Conservation (phyloP, 441 rosid species). For the Kokia cookei region DNA sequence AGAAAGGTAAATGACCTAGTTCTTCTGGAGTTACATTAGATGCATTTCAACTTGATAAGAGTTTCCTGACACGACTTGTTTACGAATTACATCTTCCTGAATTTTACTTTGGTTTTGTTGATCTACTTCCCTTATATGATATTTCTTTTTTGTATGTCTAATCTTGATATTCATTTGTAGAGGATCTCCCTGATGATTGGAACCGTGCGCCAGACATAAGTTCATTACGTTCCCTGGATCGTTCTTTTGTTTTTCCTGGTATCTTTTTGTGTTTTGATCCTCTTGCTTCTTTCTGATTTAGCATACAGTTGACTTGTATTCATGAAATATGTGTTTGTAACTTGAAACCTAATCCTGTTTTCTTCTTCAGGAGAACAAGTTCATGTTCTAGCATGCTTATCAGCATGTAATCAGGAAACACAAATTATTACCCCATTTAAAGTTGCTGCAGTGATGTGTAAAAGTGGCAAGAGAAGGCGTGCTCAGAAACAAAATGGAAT, state of each 20-base stretch:
- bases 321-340: constrained; percentile 8
- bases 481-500: constrained; percentile 49
- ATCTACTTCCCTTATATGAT: neutral
- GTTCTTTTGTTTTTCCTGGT: constrained; percentile 93
- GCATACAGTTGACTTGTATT: neutral
- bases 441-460: constrained; percentile 96
- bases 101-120: neutral
- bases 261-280: constrained; percentile 16
- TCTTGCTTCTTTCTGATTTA: constrained; percentile 15
- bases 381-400: constrained; percentile 84
- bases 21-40: neutral
- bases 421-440: constrained; percentile 93
- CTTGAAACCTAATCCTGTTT: constrained; percentile 11
- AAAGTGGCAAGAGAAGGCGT: constrained; percentile 53
- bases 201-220: constrained; percentile 46
- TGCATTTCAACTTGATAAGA: neutral
- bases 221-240: constrained; percentile 63
- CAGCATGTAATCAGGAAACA: constrained; percentile 65
- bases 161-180: constrained; percentile 31
- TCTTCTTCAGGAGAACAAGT: constrained; percentile 75
- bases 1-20: neutral
- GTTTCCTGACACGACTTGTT: neutral
- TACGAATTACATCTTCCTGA: neutral
- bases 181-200: constrained; percentile 73
- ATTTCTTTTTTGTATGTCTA: constrained; percentile 5